Percentiles rank a stretch among this genome's conserved stretches.
Evolutionary conservation across 495 filamentous ascomycete genomes (phyloP).

Genomic region (Penicillium desertorum): DNA sequence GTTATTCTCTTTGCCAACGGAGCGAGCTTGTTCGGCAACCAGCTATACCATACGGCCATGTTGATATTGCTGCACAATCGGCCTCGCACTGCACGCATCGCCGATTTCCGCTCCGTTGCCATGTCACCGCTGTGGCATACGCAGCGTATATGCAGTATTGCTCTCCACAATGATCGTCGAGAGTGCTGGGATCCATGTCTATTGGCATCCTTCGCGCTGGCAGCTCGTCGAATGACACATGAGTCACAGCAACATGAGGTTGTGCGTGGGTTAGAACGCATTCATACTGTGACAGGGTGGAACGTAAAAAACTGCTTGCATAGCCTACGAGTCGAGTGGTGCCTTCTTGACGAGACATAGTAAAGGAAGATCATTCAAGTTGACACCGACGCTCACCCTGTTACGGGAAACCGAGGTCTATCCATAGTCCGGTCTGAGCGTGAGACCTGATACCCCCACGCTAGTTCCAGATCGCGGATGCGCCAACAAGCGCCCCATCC

Average conservation of each 20-base stretch:
- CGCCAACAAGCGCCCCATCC: conserved; percentile 51
- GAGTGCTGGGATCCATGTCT: conserved; percentile 41
- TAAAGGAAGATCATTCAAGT: background rate
- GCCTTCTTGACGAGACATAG: conserved; percentile 26
- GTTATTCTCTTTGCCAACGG: conserved; percentile 42
- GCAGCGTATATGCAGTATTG: conserved; percentile 38
- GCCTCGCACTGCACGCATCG: conserved; percentile 32
- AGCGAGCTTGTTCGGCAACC: conserved; percentile 40
- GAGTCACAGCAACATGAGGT: conserved; percentile 38
- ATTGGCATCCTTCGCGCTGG: conserved; percentile 36
- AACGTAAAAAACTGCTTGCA: conserved; percentile 21
- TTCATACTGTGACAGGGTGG: conserved; percentile 37
- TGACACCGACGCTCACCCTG: conserved; percentile 7
- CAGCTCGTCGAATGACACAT: conserved; percentile 40
- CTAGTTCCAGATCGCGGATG: conserved; percentile 43
- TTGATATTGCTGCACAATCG: conserved; percentile 39
- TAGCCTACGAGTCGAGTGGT: conserved; percentile 30
- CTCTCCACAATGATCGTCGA: conserved; percentile 37
- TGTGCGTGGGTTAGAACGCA: conserved; percentile 28
- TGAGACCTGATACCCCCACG: conserved; percentile 43
- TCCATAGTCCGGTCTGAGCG: conserved; percentile 9
- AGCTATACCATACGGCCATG: conserved; percentile 47
- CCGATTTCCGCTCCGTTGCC: conserved; percentile 19
- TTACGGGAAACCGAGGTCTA: conserved; percentile 10
- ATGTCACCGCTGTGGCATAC: conserved; percentile 42